Base-by-base conservation (phyloP, 2,329 filamentous ascomycete species). In the Teratosphaeriaceae sp. region DNA sequence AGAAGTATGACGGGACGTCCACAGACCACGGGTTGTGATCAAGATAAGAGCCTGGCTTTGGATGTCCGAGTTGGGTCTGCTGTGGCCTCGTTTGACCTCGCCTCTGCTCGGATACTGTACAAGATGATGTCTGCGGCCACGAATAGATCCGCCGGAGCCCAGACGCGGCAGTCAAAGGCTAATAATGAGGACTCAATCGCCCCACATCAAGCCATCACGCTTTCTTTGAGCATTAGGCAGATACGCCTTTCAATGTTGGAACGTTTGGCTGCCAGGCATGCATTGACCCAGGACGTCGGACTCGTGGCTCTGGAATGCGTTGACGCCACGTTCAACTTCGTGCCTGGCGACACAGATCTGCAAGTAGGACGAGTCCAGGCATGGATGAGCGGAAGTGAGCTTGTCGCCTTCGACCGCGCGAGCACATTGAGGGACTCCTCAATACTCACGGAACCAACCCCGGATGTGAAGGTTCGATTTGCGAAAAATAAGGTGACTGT, bases 361-460 rank as follows among this genome's bases (percentile, higher is more conserved):
- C 42, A 40, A 13, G 15, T 55, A n/a, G 46, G 50, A 13, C 42
- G 46, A 16, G 30, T 58, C 15, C 42, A 33, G 20, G 26, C 50
- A 3, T 43, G 47, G 22, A 37, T 62, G 16, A 56, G 56, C 19
- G 54, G 52, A 15, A 47, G 46, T 24, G 47, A 54, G 15, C 36
- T 59, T 12, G 27, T 60, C 8, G 40, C 38, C 9, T 53, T 62
- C 39, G 46, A 54, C 43, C 41, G 45, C n/a, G 30, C 45, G 18
- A 35, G 26, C 12, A 40, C 30, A 15, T 19, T 55, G 27, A 35
- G 31, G 7, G 38, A 34, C n/a, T 56, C 56, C 4, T 33, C 45
- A 11, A 20, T 50, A 13, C 34, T 52, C 23, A 26, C 45, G 7
- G 48, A 45, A n/a, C 22, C 48, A 18, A 50, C 50, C n/a, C 44